A percentile compares a stretch with the other conserved stretches of the same genome.
Conservation (phyloP, 768 basidiomycete species). For the Lactarius quietus region DNA sequence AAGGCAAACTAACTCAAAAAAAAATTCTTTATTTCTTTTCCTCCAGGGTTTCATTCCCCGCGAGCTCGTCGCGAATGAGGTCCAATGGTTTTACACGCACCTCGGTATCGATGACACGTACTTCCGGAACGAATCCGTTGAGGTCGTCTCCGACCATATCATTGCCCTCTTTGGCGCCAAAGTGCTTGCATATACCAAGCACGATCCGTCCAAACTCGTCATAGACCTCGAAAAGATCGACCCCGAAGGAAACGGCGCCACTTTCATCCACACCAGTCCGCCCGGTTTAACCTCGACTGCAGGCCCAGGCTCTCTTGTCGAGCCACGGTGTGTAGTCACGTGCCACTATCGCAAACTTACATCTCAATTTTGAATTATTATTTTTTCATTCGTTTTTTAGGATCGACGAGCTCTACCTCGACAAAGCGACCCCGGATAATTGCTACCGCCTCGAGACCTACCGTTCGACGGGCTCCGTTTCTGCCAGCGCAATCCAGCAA, state of each 20-base stretch:
- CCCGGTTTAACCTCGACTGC: constrained; percentile 79
- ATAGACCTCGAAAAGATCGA: constrained; percentile 96
- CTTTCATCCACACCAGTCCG: constrained; percentile 89
- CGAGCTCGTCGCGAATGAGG: constrained; percentile 82
- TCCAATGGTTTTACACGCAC: constrained; percentile 93
- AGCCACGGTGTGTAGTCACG: constrained; percentile 54
- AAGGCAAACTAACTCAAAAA: background rate
- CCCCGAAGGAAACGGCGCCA: constrained; percentile 75
- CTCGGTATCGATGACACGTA: constrained; percentile 92
- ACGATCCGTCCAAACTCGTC: constrained; percentile 83
- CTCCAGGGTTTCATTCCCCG: constrained; percentile 87
- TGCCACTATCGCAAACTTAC: constrained; percentile 4
- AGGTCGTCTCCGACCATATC: constrained; percentile 81
- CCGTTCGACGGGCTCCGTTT: constrained; percentile 85
- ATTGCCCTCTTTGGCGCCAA: constrained; percentile 96
- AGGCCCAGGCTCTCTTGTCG: constrained; percentile 89
- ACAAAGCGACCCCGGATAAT: constrained; percentile 68
- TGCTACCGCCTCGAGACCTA: constrained; percentile 96
- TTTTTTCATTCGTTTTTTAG: constrained; percentile 37
- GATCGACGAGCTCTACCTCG: constrained; percentile 88
- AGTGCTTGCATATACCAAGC: constrained; percentile 88
- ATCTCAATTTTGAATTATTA: background rate
- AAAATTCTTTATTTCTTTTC: constrained; percentile 13
- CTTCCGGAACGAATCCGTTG: constrained; percentile 73
- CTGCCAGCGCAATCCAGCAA: constrained; percentile 83